Evolutionary conservation across 2,329 filamentous ascomycete genomes (phyloP).

Genomic region (Chrysoporthe puriensis): DNA sequence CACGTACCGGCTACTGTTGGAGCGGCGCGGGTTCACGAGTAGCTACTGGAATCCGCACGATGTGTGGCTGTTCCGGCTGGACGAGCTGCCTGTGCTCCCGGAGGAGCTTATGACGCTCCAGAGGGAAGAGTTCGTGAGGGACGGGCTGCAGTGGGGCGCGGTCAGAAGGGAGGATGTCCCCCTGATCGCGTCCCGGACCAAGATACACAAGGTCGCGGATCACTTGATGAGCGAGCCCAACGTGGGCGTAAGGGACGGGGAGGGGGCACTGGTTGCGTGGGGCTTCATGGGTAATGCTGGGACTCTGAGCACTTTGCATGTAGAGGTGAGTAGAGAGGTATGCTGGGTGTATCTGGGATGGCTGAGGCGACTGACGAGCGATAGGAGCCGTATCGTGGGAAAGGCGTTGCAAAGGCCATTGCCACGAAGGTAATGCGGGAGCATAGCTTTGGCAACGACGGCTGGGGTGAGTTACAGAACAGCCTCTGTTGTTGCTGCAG

Average conservation of each 20-base stretch:
- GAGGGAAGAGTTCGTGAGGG: constrained; percentile 39
- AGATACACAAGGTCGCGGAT: constrained; percentile 58
- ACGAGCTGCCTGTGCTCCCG: constrained; percentile 44
- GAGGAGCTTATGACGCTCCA: constrained; percentile 20
- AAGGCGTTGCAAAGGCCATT: constrained; percentile 65
- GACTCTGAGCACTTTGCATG: constrained; percentile 34
- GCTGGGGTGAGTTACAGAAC: constrained; percentile 44
- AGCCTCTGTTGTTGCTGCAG: not conserved
- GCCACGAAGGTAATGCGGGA: constrained; percentile 61
- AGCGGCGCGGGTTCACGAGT: constrained; percentile 34
- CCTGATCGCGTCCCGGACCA: constrained; percentile 57
- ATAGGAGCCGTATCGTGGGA: constrained; percentile 59
- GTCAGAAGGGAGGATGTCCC: constrained; percentile 57
- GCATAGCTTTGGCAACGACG: constrained; percentile 52
- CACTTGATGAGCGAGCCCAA: constrained; percentile 51
- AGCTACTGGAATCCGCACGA: constrained; percentile 46
- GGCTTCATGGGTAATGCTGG: constrained; percentile 55
- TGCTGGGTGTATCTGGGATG: not conserved
- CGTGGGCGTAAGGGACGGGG: constrained; percentile 48
- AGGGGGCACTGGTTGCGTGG: constrained; percentile 64
- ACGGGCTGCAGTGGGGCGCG: constrained; percentile 59
- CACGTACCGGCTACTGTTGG: constrained; percentile 31
- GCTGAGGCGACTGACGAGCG: constrained; percentile 2
- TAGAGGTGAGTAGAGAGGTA: constrained; percentile 31
- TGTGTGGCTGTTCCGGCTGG: constrained; percentile 62